Base-by-base conservation (phyloP, 108 stramenopile species). In the Pelagomonas calceolata region DNA sequence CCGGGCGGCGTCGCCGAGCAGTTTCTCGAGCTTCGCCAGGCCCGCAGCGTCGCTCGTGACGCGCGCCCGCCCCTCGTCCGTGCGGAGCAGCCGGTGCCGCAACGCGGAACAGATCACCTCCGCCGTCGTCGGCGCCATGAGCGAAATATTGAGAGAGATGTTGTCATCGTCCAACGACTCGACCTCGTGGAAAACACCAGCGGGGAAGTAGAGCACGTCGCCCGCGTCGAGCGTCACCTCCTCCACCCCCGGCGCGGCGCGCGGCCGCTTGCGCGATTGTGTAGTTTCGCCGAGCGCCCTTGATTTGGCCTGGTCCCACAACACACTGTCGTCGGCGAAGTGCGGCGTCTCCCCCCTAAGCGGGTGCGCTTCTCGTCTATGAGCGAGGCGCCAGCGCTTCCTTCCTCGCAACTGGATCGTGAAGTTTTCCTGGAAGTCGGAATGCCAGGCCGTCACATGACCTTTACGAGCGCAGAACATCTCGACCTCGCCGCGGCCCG, bases 351-450 rank as follows among this genome's bases (percentile, higher is more conserved):
- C 83, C 0, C 83, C 94, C 34, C 90, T 75, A 30, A 92, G 60
- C 0, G 90, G 90, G 84, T 91, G 84, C 10, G 73, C 73, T 51
- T 86, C 84, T 7, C 77, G 78, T 21, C 89, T 86, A 67, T 82
- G 76, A 45, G 85, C 78, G 46, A 95, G 63, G 26, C 84, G 82
- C 94, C 94, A 95, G 70, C 78, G 66, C 66, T 95, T 95, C 21
- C 66, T 43, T 32, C 94, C 94, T 30, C 80, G 80, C 36, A 95
- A 68, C 75, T 94, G 92, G 64, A 95, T 78, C 32, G 94, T 95
- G 69, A 95, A 92, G 71, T 95, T 95, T 73, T 95, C 91, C 79
- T 95, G 94, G 75, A 95, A 95, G 70, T 95, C 94, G 63, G 77
- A 88, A 66, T 95, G 94, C 84, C 89, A 92, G 32, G 85, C 84